Evolutionary conservation across 495 filamentous ascomycete genomes (phyloP).

Genomic region (Daldinia decipiens): DNA sequence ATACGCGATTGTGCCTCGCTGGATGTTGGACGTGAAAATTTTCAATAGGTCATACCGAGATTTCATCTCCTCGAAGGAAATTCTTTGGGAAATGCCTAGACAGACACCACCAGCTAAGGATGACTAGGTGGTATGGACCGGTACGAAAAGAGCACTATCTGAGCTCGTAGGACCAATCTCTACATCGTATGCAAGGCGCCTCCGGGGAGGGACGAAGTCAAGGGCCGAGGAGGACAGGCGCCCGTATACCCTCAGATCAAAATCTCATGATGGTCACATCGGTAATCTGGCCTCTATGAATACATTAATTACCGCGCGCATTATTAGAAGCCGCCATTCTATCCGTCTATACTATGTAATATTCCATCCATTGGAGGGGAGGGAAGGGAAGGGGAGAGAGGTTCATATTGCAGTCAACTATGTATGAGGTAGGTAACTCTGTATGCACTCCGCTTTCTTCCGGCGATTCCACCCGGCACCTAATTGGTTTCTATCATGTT

Average conservation of each 20-base stretch:
- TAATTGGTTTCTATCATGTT: conserved; percentile 15
- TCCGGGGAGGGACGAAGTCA: no score
- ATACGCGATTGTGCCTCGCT: conserved; percentile 27
- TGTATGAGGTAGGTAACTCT: background rate
- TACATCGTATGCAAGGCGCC: background rate
- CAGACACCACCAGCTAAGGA: conserved; percentile 28
- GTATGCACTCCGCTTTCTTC: conserved; percentile 36
- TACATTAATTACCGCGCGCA: conserved; percentile 41
- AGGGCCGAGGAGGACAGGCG: conserved; percentile 13
- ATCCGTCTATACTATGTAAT: background rate
- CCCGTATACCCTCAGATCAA: conserved; percentile 3
- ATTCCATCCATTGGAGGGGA: conserved; percentile 11
- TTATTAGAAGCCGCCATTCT: conserved; percentile 20
- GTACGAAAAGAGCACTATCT: background rate
- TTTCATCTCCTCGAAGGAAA: background rate
- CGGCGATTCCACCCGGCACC: conserved; percentile 27
- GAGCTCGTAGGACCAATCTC: conserved; percentile 15
- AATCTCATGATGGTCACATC: conserved; percentile 38
- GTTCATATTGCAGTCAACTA: background rate
- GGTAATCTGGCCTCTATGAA: conserved; percentile 30
- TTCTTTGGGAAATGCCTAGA: background rate
- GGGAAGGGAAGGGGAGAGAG: background rate
- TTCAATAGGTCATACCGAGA: conserved; percentile 22
- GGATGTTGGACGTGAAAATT: conserved; percentile 20
- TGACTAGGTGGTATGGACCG: conserved; percentile 8